phyloP scores from a whole-genome alignment of 768 basidiomycete species.

The Pleurotus tuoliensis region DNA sequence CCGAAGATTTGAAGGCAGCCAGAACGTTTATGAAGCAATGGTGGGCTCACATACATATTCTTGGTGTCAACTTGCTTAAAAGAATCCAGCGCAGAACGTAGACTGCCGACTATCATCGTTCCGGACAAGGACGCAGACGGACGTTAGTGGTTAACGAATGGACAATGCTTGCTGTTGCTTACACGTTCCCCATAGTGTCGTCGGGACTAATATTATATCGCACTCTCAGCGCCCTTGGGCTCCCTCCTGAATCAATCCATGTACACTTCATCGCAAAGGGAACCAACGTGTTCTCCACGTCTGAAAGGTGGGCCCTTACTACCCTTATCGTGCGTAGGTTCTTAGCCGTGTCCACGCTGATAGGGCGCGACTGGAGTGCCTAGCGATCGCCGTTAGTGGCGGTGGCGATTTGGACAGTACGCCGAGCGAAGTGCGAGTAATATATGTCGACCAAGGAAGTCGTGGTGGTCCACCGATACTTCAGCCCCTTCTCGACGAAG shows the following conservation, averaged over 20 bases:
- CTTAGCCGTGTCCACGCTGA: not conserved
- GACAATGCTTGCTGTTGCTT: not conserved
- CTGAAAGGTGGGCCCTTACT: not conserved
- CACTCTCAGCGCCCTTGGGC: not conserved
- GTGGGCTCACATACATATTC: not conserved
- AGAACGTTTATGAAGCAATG: not conserved
- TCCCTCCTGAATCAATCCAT: not conserved
- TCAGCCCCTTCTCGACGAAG: not conserved
- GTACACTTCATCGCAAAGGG: not conserved
- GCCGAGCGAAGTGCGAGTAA: not conserved
- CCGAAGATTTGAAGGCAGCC: not conserved
- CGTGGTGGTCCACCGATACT: not conserved
- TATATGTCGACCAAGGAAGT: not conserved
- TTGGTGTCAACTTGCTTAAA: not conserved
- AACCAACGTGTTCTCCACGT: not conserved
- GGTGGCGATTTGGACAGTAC: not conserved
- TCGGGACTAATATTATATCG: not conserved
- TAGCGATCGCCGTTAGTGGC: not conserved
- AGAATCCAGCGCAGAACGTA: not conserved
- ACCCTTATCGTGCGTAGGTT: not conserved
- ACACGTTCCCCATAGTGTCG: not conserved
- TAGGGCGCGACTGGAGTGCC: not conserved
- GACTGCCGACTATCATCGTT: not conserved
- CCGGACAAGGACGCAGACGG: slow-evolving; percentile 1
- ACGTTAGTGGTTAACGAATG: not conserved